Evolutionary conservation across 805 yeast genomes (phyloP).

Genomic region (Jamesozyma lodderae): DNA sequence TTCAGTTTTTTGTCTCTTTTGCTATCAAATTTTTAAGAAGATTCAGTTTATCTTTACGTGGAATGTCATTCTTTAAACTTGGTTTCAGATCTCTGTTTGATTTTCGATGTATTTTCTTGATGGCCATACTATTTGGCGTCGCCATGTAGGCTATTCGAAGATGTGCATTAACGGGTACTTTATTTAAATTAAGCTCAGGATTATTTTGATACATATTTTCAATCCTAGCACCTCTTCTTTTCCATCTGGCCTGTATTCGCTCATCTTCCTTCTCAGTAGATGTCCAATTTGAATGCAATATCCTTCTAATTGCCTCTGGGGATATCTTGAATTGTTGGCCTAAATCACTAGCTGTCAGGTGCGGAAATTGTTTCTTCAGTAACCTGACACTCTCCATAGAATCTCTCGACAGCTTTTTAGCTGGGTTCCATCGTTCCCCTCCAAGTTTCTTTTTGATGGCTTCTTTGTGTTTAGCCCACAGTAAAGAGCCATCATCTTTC

Average conservation of each 20-base stretch:
- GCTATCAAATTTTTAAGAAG: not conserved
- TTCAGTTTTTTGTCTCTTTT: not conserved
- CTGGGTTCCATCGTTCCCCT: conserved; percentile 56
- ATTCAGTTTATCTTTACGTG: conserved; percentile 2
- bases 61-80: not conserved
- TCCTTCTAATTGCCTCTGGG: conserved; percentile 76
- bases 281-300: conserved; percentile 66
- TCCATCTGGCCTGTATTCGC: conserved; percentile 44
- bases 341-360: conserved; percentile 48
- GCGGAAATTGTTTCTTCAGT: conserved; percentile 49
- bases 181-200: not conserved
- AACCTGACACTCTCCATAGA: conserved; percentile 57
- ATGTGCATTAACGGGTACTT: too few relatives aligned
- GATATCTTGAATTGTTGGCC: conserved; percentile 60
- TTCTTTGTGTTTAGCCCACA: conserved; percentile 63
- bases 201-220: conserved; percentile 16
- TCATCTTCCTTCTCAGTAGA: conserved; percentile 50
- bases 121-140: conserved; percentile 1
- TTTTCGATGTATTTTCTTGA: not conserved
- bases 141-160: not conserved
- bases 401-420: conserved; percentile 54
- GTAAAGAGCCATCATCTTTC: conserved; percentile 34
- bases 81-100: too few relatives aligned
- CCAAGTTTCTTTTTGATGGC: conserved; percentile 55
- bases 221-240: conserved; percentile 36